Evolutionary conservation across 2,329 filamentous ascomycete species (phyloP).

Genomic region (Dothistroma septosporum): DNA sequence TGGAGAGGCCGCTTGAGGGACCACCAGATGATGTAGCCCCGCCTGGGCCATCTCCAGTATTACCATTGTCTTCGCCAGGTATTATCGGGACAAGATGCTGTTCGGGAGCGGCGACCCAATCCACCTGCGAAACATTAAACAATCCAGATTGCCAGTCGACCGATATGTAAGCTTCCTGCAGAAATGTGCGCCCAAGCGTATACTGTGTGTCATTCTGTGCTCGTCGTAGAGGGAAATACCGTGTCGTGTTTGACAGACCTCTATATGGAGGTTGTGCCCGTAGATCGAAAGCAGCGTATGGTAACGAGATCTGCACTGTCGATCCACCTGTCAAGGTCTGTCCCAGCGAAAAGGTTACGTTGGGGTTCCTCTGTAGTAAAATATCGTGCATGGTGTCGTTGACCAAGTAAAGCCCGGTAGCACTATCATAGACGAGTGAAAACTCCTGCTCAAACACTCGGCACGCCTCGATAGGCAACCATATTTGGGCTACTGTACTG

Average conservation of each 20-base stretch:
- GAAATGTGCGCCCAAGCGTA: conserved; percentile 63
- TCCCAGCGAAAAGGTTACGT: conserved; percentile 43
- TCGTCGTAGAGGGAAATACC: conserved; percentile 64
- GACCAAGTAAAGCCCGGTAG: conserved; percentile 62
- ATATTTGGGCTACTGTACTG: conserved; percentile 48
- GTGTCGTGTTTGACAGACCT: conserved; percentile 57
- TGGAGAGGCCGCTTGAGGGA: conserved; percentile 24
- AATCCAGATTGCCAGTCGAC: conserved; percentile 48
- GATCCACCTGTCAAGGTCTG: conserved; percentile 33
- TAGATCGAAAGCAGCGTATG: conserved; percentile 50
- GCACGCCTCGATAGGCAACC: conserved; percentile 53
- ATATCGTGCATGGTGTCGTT: conserved; percentile 53
- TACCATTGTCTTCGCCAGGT: conserved; percentile 7
- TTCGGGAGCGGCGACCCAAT: conserved; percentile 25
- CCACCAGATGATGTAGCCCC: background rate
- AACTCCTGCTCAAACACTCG: conserved; percentile 61
- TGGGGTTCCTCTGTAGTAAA: conserved; percentile 43
- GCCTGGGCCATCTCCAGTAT: conserved; percentile 1
- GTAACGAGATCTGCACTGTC: conserved; percentile 44
- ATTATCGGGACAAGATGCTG: conserved; percentile 30
- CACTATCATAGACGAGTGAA: conserved; percentile 61
- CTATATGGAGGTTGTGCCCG: conserved; percentile 47
- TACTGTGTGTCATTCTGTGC: conserved; percentile 52
- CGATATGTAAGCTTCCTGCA: conserved; percentile 61
- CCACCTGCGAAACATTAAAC: conserved; percentile 44